phyloP scores from a whole-genome alignment of 2,329 filamentous ascomycete genomes.

The Thermothelomyces thermophilus region DNA sequence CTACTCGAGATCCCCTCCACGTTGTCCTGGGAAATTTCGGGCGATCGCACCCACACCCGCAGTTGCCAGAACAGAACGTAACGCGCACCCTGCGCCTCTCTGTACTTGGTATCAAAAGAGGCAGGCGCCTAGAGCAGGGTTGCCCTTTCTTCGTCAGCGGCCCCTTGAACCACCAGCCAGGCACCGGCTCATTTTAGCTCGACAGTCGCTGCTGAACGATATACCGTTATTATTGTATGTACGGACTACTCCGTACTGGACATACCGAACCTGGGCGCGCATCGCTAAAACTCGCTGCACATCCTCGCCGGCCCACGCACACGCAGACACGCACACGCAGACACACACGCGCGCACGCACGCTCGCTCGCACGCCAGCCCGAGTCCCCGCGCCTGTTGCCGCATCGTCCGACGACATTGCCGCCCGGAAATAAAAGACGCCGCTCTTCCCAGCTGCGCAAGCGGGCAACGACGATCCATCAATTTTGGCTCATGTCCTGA shows the following conservation, averaged over 20 bases:
- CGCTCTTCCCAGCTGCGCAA: not conserved
- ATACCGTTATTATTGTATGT: too few relatives aligned
- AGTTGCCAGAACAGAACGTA: slow-evolving; percentile 12
- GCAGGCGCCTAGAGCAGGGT: slow-evolving; percentile 15
- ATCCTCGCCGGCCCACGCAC: slow-evolving; percentile 11
- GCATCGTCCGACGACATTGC: slow-evolving; percentile 8
- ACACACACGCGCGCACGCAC: too few relatives aligned
- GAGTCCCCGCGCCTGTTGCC: slow-evolving; percentile 2
- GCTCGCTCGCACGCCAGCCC: too few relatives aligned
- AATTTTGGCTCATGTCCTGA: slow-evolving; percentile 16
- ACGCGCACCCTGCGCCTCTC: slow-evolving; percentile 5
- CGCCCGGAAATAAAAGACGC: not conserved
- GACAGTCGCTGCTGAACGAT: slow-evolving; percentile 7
- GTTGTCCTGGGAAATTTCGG: not conserved
- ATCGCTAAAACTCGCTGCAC: slow-evolving; percentile 18
- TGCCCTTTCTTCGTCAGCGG: slow-evolving; percentile 11
- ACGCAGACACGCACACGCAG: too few relatives aligned
- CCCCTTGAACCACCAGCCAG: slow-evolving; percentile 4
- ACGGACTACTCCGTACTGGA: too few relatives aligned
- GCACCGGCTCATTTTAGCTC: slow-evolving; percentile 11
- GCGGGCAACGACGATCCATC: too few relatives aligned
- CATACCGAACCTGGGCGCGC: too few relatives aligned
- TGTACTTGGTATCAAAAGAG: slow-evolving; percentile 6
- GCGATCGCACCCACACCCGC: not conserved
- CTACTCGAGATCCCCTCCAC: not conserved